These are phyloP conservation scores for Tricholoma hemisulphureum DNA, from an alignment of 768 basidiomycete genomes.

Conservation along the genomic window DNA sequence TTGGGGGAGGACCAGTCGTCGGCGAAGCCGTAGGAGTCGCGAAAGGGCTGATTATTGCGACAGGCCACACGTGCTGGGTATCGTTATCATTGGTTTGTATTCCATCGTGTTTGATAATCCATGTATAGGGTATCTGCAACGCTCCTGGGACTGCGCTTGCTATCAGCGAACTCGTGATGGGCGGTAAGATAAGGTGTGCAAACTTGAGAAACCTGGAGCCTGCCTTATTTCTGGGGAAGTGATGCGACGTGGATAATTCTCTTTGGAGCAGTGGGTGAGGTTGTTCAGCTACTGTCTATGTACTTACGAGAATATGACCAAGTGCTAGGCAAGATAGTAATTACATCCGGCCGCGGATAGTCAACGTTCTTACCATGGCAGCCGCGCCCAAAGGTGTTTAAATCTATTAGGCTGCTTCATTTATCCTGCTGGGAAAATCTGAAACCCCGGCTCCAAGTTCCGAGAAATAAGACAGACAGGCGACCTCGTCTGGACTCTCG, in stretches of 20 bases:
- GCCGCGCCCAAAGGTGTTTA: too few relatives aligned
- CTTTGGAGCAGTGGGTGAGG: too few relatives aligned
- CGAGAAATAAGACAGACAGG: too few relatives aligned
- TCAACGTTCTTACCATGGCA: too few relatives aligned
- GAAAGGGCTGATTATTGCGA: slow-evolving; percentile 66
- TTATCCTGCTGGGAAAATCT: too few relatives aligned
- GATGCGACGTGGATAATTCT: neutral
- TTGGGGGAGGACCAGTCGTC: slow-evolving; percentile 67
- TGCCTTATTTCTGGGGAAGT: slow-evolving; percentile 30
- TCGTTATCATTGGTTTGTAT: slow-evolving; percentile 21
- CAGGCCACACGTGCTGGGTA: slow-evolving; percentile 82
- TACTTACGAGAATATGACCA: too few relatives aligned
- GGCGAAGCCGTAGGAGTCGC: slow-evolving; percentile 57
- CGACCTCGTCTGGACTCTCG: too few relatives aligned
- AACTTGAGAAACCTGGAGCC: slow-evolving; percentile 50
- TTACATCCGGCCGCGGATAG: too few relatives aligned
- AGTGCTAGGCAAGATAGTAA: too few relatives aligned
- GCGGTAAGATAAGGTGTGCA: slow-evolving; percentile 59
- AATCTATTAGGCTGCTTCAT: too few relatives aligned
- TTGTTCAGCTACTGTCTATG: too few relatives aligned
- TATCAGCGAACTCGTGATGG: slow-evolving; percentile 68
- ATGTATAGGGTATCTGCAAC: slow-evolving; percentile 67
- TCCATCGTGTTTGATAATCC: neutral
- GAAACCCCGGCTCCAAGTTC: too few relatives aligned
- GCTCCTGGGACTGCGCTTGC: slow-evolving; percentile 81